Conservation (phyloP, 1,284 basidiomycete species). For the Rhodotorula sp. region DNA sequence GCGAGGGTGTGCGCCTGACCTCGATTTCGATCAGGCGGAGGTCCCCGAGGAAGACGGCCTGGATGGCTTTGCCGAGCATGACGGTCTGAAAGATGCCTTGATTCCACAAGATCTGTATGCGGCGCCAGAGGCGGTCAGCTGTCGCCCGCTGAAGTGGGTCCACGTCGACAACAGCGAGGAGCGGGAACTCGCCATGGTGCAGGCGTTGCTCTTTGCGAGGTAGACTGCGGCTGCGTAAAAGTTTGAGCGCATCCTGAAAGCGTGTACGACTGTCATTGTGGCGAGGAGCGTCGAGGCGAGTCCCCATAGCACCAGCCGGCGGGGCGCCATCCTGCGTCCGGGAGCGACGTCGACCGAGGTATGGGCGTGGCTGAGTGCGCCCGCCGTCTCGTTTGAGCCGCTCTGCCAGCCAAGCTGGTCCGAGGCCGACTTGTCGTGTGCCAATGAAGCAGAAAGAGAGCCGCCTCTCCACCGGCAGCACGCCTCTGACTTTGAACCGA, state of each 20-base stretch:
- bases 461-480: no score
- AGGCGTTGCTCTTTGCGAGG: conserved; percentile 85
- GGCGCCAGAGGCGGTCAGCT: not conserved
- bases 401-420: no score
- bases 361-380: no score
- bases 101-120: conserved; percentile 79
- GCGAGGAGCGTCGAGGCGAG: conserved; percentile 28
- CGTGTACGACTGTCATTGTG: conserved; percentile 60
- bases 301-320: conserved; percentile 31
- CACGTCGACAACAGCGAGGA: not conserved
- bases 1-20: conserved; percentile 55
- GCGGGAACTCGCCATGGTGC: conserved; percentile 67
- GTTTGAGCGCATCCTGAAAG: conserved; percentile 79
- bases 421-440: no score
- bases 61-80: conserved; percentile 70
- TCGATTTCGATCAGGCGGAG: conserved; percentile 87
- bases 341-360: not conserved
- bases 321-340: not conserved
- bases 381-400: no score
- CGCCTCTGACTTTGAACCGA: no score
- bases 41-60: conserved; percentile 86
- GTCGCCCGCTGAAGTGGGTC: no score
- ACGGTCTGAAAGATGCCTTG: conserved; percentile 78
- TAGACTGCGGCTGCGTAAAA: conserved; percentile 92
- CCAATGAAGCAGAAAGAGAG: no score